Evolutionary conservation across 495 filamentous ascomycete genomes (phyloP), one percentile per base, ranked within the genome.

Genomic region (Podospora anserina): DNA sequence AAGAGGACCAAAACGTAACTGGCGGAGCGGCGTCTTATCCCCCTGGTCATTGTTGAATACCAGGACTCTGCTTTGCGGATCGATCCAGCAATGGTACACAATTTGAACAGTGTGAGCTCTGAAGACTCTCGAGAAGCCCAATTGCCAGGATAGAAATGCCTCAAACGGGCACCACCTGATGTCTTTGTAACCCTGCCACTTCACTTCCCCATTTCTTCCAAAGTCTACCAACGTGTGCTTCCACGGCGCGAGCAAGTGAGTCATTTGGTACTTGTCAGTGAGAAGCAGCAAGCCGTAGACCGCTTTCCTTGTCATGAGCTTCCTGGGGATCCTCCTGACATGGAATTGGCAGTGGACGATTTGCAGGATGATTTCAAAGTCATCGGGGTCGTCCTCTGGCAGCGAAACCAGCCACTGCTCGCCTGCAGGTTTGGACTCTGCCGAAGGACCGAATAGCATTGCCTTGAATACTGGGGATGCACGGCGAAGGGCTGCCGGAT

Each of bases 391-490:
- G 59, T 61, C 59, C 13, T 30, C 59, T 32, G 59, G 59, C 7
- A 61, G 26, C 1, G 20, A 27, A 0, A 61, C 27, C 5, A 61
- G 6, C 59, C 59, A 61, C 16, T 32, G 11, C 2, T 32, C 23
- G 11, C 30, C 5, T 6, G n/a, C 13, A 5, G 59, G 59, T 18
- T 61, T 61, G n/a, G 19, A 13, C 30, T 61, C 59, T 16, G 23
- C 59, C n/a, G 4, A 61, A 6, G n/a, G n/a, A 7, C 59, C 59
- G 32, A 61, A 61, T 13, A 61, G 16, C 59, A 61, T 68, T 64
- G 55, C 65, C 55, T 75, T 72, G 72, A 73, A 79, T 54, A 76
- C 72, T 7, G 69, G 67, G 2, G 77, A 78, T 2, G 71, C 16
- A 13, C 59, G 20, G 5, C 59, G n/a, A 5, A 61, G 5, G 19